Evolutionary conservation across 495 filamentous ascomycete genomes (phyloP).

Genomic region (Talaromyces proteolyticus): DNA sequence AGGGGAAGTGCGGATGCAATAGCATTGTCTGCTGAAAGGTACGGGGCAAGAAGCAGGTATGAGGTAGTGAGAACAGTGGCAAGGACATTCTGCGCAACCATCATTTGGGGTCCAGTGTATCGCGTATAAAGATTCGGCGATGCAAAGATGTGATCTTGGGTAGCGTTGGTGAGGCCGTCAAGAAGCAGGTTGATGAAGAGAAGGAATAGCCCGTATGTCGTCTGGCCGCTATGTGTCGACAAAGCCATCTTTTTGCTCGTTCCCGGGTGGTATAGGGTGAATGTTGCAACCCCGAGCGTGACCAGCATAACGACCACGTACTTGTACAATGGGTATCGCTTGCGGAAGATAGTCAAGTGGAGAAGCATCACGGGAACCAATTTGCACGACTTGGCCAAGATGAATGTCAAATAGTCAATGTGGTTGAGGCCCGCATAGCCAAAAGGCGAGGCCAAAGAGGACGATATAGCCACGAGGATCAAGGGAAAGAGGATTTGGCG

Average conservation of each 20-base stretch:
- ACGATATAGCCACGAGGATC: conserved; percentile 77
- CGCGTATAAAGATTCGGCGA: conserved; percentile 54
- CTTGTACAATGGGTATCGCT: conserved; percentile 90
- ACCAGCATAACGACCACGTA: conserved; percentile 89
- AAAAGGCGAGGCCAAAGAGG: conserved; percentile 85
- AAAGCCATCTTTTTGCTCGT: conserved; percentile 63
- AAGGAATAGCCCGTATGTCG: conserved; percentile 73
- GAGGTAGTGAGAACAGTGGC: conserved; percentile 64
- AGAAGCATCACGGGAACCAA: conserved; percentile 96
- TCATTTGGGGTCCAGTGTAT: conserved; percentile 95
- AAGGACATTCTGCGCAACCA: conserved; percentile 94
- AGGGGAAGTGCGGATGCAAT: conserved; percentile 63
- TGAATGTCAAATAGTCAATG: conserved; percentile 98
- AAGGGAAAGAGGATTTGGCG: conserved; percentile 69
- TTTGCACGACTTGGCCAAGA: conserved; percentile 97
- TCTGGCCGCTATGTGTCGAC: conserved; percentile 43
- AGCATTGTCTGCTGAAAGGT: conserved; percentile 59
- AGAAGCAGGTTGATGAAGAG: conserved; percentile 90
- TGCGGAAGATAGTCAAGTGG: conserved; percentile 87
- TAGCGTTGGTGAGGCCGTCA: conserved; percentile 92
- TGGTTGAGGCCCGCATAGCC: conserved; percentile 90
- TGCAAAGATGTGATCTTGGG: conserved; percentile 90
- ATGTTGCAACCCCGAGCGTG: conserved; percentile 87
- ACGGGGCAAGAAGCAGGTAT: conserved; percentile 76
- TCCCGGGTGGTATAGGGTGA: conserved; percentile 78